These are phyloP conservation scores for Rhipidocladum racemiflorum DNA, from an alignment of 176 grass and related monocot species.

Conservation along the genomic window DNA sequence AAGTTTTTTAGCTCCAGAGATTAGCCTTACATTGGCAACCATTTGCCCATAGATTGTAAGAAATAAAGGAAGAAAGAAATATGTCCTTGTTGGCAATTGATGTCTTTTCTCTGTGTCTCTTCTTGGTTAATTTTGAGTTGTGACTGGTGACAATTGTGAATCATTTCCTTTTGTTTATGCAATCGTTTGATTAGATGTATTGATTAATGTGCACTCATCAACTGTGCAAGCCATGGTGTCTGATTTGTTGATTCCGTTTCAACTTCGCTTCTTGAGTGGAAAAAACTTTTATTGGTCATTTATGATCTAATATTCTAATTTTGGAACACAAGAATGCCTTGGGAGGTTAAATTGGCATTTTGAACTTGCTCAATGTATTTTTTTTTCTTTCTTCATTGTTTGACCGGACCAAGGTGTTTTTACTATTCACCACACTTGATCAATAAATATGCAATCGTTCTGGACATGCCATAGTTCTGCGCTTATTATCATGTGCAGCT, in stretches of 20 bases:
- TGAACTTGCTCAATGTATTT: too few species aligned
- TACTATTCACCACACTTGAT: neutral
- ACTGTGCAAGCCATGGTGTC: neutral
- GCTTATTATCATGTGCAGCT: neutral
- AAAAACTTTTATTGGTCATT: neutral
- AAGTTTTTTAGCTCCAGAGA: conserved; percentile 40
- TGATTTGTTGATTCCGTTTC: neutral
- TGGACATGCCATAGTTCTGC: neutral
- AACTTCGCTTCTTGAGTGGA: neutral
- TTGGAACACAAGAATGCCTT: too few species aligned
- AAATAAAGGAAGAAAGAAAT: conserved; percentile 48
- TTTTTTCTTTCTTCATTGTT: neutral
- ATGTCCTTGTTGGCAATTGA: conserved; percentile 22
- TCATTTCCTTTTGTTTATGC: conserved; percentile 16
- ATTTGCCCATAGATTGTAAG: conserved; percentile 47
- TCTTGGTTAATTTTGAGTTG: conserved; percentile 7
- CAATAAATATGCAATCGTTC: neutral
- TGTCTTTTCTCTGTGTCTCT: neutral
- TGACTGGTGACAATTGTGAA: neutral
- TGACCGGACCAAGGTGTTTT: neutral
- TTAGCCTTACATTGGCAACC: conserved; percentile 40
- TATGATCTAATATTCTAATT: conserved; percentile 2
- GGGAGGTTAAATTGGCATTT: too few species aligned
- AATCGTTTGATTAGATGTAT: conserved; percentile 5
- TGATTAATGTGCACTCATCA: neutral